These are phyloP conservation scores for Crithidia mellificae DNA, from an alignment of 208 protist species.

Conservation along the genomic window DNA sequence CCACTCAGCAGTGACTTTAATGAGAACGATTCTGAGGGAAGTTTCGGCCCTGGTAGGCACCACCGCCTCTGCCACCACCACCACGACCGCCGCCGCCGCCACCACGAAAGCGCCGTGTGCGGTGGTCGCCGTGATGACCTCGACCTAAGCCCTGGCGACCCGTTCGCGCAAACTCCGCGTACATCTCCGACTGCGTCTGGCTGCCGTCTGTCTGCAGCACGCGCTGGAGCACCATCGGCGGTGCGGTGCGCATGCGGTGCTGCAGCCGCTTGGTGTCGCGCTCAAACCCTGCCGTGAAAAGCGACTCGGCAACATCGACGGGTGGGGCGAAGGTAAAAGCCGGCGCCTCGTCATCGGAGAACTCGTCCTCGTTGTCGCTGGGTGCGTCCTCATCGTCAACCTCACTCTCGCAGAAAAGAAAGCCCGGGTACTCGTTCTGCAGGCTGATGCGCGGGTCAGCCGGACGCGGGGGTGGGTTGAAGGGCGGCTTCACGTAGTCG, in stretches of 20 bases:
- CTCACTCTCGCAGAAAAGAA: constrained; percentile 88
- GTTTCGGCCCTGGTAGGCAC: constrained; percentile 20
- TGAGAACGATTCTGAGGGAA: constrained; percentile 11
- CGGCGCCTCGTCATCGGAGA: constrained; percentile 89
- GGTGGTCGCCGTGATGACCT: constrained; percentile 11
- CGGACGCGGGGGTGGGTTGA: constrained; percentile 84
- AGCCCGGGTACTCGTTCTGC: constrained; percentile 88
- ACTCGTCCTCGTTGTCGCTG: constrained; percentile 84
- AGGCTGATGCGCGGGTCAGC: constrained; percentile 87
- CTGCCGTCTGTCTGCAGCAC: constrained; percentile 75
- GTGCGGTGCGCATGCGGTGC: constrained; percentile 86
- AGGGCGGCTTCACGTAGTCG: constrained; percentile 53
- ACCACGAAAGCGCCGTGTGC: constrained; percentile 8
- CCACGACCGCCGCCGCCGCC: constrained; percentile 6
- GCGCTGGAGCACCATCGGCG: constrained; percentile 77
- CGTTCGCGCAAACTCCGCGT: constrained; percentile 38
- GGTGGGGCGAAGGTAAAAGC: constrained; percentile 89
- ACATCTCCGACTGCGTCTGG: constrained; percentile 81
- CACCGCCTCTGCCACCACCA: neutral
- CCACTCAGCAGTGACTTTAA: neutral
- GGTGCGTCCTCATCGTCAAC: constrained; percentile 85
- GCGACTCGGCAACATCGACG: constrained; percentile 79
- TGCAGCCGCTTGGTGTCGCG: constrained; percentile 87
- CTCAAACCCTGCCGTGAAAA: constrained; percentile 86
- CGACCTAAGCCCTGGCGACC: neutral